Evolutionary conservation across 129 eudicot species (phyloP).

Genomic region (Saussurea involucrata): DNA sequence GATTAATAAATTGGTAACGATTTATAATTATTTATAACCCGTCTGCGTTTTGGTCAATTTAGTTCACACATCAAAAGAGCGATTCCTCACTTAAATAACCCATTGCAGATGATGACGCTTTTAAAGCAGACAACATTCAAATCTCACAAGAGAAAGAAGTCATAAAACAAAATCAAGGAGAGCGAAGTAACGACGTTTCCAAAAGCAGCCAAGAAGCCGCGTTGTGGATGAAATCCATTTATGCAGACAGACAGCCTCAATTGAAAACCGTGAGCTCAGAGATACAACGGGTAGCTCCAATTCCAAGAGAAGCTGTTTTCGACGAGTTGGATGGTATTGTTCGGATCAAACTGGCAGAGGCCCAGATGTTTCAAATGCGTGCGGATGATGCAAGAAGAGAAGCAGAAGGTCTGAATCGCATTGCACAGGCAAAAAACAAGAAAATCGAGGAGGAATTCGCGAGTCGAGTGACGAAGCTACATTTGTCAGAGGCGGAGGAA

Average conservation of each 20-base stretch:
- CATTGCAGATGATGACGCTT: conserved; percentile 59
- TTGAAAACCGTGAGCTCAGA: conserved; percentile 41
- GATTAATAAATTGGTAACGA: background rate
- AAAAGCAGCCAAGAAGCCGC: conserved; percentile 51
- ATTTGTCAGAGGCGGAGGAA: conserved; percentile 78
- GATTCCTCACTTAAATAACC: conserved; percentile 7
- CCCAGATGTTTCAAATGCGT: conserved; percentile 87
- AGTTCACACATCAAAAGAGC: background rate
- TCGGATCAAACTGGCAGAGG: conserved; percentile 87
- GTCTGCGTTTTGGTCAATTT: background rate
- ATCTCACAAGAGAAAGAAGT: conserved; percentile 43
- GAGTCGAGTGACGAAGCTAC: conserved; percentile 58
- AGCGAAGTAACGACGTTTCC: conserved; percentile 27
- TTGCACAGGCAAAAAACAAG: conserved; percentile 65
- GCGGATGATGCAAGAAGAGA: conserved; percentile 96
- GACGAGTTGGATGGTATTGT: conserved; percentile 92
- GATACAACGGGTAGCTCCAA: conserved; percentile 18
- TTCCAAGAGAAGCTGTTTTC: conserved; percentile 49
- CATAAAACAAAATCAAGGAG: conserved; percentile 42
- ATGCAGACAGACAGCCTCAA: conserved; percentile 46
- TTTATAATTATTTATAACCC: background rate
- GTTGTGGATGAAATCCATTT: conserved; percentile 50
- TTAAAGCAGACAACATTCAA: conserved; percentile 40
- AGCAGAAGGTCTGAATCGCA: conserved; percentile 81
- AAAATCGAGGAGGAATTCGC: conserved; percentile 74